Evolutionary conservation across 257 asterid genomes (phyloP), one percentile per base, ranked within the genome.

Genomic region (Salvia hispanica): DNA sequence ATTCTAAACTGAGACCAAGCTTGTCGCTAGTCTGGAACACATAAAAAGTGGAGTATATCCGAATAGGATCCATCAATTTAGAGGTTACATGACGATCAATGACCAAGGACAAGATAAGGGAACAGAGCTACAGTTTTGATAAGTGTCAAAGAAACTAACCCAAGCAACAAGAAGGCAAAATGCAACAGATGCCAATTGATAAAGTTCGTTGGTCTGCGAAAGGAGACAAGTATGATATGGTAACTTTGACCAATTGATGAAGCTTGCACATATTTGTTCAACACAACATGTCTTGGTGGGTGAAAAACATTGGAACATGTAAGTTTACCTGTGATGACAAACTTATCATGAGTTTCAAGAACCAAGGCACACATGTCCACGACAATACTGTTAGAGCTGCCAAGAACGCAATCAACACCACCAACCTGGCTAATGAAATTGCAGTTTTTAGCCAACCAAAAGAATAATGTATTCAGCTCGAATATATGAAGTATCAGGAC

Each of bases 161-260:
- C 99, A 94, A 64, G 99, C 99, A 43, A 91, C 95, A 13, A 91
- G 93, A 66, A 94, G 95, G 86, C 99, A 94, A 81, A 94, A 91
- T 60, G 99, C 99, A 55, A 91, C 96, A 10, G 99, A 77, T 4
- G 99, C 96, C 83, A 94, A 72, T 72, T 94, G 99, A 82, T 94
- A 94, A 47, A 94, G 92, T 77, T 94, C 99, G 74, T 94, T 91
- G 74, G 99, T 94, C 99, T 94, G 93, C 82, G 66, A 44, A 81
- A 64, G 62, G 55, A 58, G 77, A 66, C 58, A 42, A 53, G 16
- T 10, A 69, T 62, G 51, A 36, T 67, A 71, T 28, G 28, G 61
- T 71, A 67, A 75, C 72, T 61, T 64, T 53, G 51, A 59, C 48
- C 33, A 69, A 72, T 43, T 52, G 31, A 75, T 67, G 64, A 65